Percentiles rank a stretch among this genome's conserved stretches.
Evolutionary conservation across 1,284 basidiomycete genomes (phyloP).

Genomic region (Pascua sp.): DNA sequence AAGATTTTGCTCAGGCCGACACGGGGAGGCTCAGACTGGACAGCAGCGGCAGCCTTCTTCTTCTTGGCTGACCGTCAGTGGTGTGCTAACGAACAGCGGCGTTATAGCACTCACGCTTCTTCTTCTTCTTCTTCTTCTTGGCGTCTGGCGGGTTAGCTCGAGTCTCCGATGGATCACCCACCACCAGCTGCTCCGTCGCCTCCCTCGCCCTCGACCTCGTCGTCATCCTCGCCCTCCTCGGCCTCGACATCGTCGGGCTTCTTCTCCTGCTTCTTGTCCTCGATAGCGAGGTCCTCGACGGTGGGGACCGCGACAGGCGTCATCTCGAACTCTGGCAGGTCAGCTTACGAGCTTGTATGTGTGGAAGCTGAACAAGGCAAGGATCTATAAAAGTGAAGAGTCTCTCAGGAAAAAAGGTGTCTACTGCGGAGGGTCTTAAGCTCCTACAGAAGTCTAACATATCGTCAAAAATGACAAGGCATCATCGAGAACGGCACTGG

Average conservation of each 20-base stretch:
- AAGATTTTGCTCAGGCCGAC: slow-evolving; percentile 87
- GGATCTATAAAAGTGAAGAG: not conserved
- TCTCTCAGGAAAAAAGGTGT: slow-evolving; percentile 31
- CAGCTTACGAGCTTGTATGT: not conserved
- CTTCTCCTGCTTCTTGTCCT: slow-evolving; percentile 34
- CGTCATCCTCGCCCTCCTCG: slow-evolving; percentile 34
- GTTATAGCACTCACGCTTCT: slow-evolving; percentile 56
- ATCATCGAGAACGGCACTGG: slow-evolving; percentile 13
- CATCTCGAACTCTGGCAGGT: slow-evolving; percentile 20
- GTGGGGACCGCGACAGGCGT: slow-evolving; percentile 31
- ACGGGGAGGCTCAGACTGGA: slow-evolving; percentile 91
- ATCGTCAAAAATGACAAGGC: slow-evolving; percentile 27
- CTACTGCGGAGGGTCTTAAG: slow-evolving; percentile 29
- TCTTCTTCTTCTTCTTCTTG: slow-evolving; percentile 91
- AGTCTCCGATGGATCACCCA: slow-evolving; percentile 8
- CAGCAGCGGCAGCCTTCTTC: slow-evolving; percentile 60
- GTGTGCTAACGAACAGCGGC: not conserved
- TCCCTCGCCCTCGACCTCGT: slow-evolving; percentile 43
- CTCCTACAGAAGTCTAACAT: slow-evolving; percentile 44
- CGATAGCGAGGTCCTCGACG: slow-evolving; percentile 30
- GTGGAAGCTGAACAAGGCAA: no score
- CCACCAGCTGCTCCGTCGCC: slow-evolving; percentile 32
- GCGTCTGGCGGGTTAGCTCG: slow-evolving; percentile 18
- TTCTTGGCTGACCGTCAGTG: slow-evolving; percentile 47
- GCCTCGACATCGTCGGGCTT: slow-evolving; percentile 26